A percentile compares a stretch with the other conserved stretches of the same genome.
phyloP scores from a whole-genome alignment of 306 rosid genomes.

The Rosa rugosa region DNA sequence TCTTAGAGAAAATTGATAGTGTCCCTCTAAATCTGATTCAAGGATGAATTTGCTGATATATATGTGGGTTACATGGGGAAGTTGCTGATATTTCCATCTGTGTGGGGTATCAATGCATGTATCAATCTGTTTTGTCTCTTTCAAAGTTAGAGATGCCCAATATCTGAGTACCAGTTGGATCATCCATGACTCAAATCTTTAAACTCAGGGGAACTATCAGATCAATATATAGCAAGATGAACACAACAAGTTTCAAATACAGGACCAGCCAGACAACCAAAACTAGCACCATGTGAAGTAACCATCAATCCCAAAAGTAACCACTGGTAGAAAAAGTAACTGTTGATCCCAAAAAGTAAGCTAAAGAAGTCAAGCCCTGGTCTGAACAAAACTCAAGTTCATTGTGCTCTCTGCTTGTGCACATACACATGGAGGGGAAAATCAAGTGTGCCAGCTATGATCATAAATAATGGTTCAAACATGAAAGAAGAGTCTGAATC shows the following conservation, averaged over 20 bases:
- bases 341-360: background rate
- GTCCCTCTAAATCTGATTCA: background rate
- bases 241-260: background rate
- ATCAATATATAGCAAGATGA: background rate
- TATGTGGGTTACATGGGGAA: background rate
- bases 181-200: background rate
- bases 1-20: background rate
- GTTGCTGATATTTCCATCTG: background rate
- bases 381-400: background rate
- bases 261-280: background rate
- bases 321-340: background rate
- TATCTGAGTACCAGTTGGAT: background rate
- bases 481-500: conserved; percentile 5
- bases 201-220: background rate
- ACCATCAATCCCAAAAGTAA: background rate
- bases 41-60: background rate
- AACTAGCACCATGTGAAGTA: background rate
- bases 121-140: background rate
- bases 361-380: background rate
- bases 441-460: background rate
- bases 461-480: background rate
- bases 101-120: background rate
- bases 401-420: background rate
- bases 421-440: background rate
- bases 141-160: background rate